Conservation (phyloP, 2,329 filamentous ascomycete genomes). For the Whalleya microplaca region DNA sequence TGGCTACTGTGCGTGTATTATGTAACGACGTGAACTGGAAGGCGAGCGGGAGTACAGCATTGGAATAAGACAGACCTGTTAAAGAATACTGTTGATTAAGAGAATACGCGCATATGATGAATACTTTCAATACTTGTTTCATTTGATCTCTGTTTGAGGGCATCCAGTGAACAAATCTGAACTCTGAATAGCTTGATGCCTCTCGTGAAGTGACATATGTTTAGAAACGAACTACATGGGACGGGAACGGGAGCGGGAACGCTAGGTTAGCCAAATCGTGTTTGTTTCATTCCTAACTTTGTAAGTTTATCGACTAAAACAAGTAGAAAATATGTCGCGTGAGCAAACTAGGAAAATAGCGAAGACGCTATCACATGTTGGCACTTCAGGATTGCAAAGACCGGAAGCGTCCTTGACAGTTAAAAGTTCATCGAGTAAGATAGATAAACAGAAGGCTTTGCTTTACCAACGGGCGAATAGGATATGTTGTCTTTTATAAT, state of each 20-base stretch:
- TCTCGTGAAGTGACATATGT: neutral
- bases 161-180: constrained; percentile 2
- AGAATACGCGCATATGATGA: constrained; percentile 32
- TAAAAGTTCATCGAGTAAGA: too few relatives aligned
- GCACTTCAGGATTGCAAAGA: too few relatives aligned
- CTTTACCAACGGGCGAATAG: too few relatives aligned
- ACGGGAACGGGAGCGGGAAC: too few relatives aligned
- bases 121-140: constrained; percentile 17
- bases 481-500: neutral
- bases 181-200: neutral
- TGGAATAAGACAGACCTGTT: constrained; percentile 22
- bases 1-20: constrained; percentile 8
- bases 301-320: too few relatives aligned
- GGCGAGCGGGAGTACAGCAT: constrained; percentile 15
- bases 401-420: too few relatives aligned
- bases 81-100: constrained; percentile 21
- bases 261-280: too few relatives aligned
- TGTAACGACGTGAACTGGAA: constrained; percentile 8
- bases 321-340: too few relatives aligned
- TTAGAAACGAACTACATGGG: neutral
- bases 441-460: too few relatives aligned
- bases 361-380: too few relatives aligned
- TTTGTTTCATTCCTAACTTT: too few relatives aligned
- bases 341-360: too few relatives aligned
- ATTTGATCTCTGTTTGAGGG: constrained; percentile 1